These are phyloP conservation scores for Tarenaya hassleriana DNA, from an alignment of 345 rosid species.

Conservation along the genomic window DNA sequence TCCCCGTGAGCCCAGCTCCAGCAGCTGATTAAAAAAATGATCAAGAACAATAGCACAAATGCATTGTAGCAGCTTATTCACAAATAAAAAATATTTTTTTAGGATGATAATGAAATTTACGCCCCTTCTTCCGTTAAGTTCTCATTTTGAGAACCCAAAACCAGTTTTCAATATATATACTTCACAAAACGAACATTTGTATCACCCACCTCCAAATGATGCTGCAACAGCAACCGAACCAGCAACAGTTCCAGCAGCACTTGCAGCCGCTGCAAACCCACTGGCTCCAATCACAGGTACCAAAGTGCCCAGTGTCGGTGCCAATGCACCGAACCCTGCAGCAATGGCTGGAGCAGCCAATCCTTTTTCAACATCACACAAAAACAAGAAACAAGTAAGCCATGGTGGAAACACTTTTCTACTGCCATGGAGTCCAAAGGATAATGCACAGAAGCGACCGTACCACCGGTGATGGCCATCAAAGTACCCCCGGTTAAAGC, in stretches of 20 bases:
- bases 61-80: too few relatives aligned
- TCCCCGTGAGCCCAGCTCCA: slow-evolving; percentile 95
- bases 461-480: slow-evolving; percentile 96
- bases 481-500: slow-evolving; percentile 92
- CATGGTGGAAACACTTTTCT: too few relatives aligned
- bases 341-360: slow-evolving; percentile 99
- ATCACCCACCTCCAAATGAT: slow-evolving; percentile 88
- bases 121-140: too few relatives aligned
- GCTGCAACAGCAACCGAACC: slow-evolving; percentile 99
- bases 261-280: slow-evolving; percentile 98
- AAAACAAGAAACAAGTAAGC: not conserved
- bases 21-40: slow-evolving; percentile 51
- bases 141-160: slow-evolving; percentile 22
- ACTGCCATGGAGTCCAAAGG: too few relatives aligned
- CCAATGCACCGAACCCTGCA: slow-evolving; percentile 88
- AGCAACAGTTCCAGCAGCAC: slow-evolving; percentile 90
- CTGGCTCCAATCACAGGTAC: slow-evolving; percentile 92
- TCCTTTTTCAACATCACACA: slow-evolving; percentile 43
- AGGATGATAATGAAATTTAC: too few relatives aligned
- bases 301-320: slow-evolving; percentile 87
- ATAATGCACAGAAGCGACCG: slow-evolving; percentile 4
- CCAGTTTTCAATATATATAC: slow-evolving; percentile 12
- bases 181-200: slow-evolving; percentile 16
- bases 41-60: not conserved
- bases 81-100: too few relatives aligned